These are phyloP conservation scores for Exophiala lecanii-corni DNA, from an alignment of 2,329 filamentous ascomycete genomes.

Conservation along the genomic window DNA sequence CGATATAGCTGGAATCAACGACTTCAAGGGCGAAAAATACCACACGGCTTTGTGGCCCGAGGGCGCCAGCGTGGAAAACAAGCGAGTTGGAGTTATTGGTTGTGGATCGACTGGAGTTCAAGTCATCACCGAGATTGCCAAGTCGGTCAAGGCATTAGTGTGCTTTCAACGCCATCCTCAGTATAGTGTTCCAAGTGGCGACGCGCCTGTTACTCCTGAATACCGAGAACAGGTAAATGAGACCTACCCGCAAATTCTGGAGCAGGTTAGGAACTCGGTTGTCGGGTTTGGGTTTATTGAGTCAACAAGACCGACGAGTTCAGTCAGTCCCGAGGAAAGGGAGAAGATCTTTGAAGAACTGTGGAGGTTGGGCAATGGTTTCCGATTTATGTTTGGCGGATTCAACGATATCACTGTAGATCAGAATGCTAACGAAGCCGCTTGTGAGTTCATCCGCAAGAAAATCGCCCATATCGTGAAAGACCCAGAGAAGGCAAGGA, in stretches of 20 bases:
- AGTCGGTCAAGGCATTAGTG: slow-evolving; percentile 4
- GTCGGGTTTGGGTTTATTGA: slow-evolving; percentile 17
- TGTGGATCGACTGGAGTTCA: slow-evolving; percentile 41
- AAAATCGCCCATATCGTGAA: slow-evolving; percentile 30
- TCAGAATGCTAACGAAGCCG: slow-evolving; percentile 36
- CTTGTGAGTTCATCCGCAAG: slow-evolving; percentile 34
- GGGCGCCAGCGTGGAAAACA: neutral
- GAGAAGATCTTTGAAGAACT: slow-evolving; percentile 28
- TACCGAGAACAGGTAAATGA: slow-evolving; percentile 28
- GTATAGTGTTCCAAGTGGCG: slow-evolving; percentile 9
- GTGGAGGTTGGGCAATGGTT: slow-evolving; percentile 32
- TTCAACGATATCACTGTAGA: slow-evolving; percentile 36
- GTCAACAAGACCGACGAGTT: slow-evolving; percentile 22
- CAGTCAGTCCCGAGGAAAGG: slow-evolving; percentile 2
- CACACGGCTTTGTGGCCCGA: slow-evolving; percentile 42
- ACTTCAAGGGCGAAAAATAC: slow-evolving; percentile 38
- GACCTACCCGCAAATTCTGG: slow-evolving; percentile 32
- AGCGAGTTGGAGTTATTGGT: slow-evolving; percentile 37
- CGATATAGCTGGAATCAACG: slow-evolving; percentile 31
- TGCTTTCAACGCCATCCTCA: slow-evolving; percentile 9
- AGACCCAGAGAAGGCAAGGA: slow-evolving; percentile 28
- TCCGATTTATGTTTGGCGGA: slow-evolving; percentile 34
- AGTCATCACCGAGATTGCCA: slow-evolving; percentile 21
- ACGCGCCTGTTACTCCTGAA: slow-evolving; percentile 6
- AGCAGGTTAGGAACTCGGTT: slow-evolving; percentile 28